These are phyloP conservation scores for Alternaria gaisen DNA, from an alignment of 2,329 filamentous ascomycete genomes.

Conservation along the genomic window DNA sequence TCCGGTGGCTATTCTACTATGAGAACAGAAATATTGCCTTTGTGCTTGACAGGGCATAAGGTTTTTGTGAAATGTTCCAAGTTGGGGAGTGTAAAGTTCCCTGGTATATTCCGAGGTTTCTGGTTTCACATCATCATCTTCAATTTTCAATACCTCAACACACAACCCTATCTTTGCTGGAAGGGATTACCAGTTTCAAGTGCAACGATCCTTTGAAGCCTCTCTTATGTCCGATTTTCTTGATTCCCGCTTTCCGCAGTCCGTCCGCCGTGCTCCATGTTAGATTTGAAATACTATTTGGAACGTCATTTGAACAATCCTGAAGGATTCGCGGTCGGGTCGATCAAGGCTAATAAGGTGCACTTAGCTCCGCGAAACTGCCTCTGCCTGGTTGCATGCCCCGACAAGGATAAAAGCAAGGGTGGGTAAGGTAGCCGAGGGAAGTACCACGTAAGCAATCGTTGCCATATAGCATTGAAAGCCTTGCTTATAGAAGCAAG, in stretches of 20 bases:
- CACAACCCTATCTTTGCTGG: too few species aligned
- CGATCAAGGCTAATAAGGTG: neutral
- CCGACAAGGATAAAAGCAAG: neutral
- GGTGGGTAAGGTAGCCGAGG: neutral
- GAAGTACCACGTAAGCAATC: too few species aligned
- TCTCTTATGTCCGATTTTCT: too few species aligned
- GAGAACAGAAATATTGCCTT: too few species aligned
- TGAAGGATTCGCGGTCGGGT: neutral
- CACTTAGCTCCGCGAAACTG: neutral
- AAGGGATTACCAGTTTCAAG: accelerated
- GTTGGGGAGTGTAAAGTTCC: too few species aligned
- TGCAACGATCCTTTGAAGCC: accelerated
- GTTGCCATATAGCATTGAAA: too few species aligned
- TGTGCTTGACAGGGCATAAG: too few species aligned
- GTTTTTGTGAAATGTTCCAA: accelerated
- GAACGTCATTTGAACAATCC: neutral
- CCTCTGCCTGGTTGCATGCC: neutral
- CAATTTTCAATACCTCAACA: accelerated
- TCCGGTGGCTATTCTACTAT: too few species aligned
- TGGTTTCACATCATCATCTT: accelerated
- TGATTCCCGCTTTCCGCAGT: too few species aligned
- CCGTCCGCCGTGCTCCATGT: too few species aligned
- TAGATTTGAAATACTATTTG: neutral
- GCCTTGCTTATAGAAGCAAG: too few species aligned
- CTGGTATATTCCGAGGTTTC: too few species aligned